Conservation (phyloP, 2,329 filamentous ascomycete species). For the Zymoseptoria tritici region DNA sequence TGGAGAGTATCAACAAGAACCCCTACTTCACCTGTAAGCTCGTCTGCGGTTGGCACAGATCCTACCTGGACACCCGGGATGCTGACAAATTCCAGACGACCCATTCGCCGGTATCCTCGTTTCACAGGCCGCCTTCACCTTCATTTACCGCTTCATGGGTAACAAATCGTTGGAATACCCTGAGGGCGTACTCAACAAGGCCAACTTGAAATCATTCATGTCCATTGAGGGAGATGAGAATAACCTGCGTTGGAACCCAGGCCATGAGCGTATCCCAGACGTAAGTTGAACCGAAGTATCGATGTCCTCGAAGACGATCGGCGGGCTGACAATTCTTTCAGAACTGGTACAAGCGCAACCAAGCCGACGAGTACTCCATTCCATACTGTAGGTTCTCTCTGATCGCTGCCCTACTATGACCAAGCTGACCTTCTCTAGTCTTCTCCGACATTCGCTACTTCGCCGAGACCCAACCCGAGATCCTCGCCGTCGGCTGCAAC, state of each 20-base stretch:
- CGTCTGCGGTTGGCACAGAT: background rate
- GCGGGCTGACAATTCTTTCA: slow-evolving; percentile 27
- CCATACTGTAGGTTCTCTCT: slow-evolving; percentile 17
- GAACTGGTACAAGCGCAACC: slow-evolving; percentile 32
- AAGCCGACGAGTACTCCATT: slow-evolving; percentile 28
- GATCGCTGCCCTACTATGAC: background rate
- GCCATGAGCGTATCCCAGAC: slow-evolving; percentile 37
- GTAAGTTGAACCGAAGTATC: slow-evolving; percentile 18
- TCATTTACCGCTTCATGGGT: slow-evolving; percentile 34
- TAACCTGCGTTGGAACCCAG: slow-evolving; percentile 26
- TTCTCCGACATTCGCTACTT: slow-evolving; percentile 25
- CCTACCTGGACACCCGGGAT: background rate
- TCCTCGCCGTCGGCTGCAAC: slow-evolving; percentile 31
- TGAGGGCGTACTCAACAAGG: slow-evolving; percentile 30
- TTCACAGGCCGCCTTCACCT: slow-evolving; percentile 26
- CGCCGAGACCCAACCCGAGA: slow-evolving; percentile 21
- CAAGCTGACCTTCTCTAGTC: slow-evolving; percentile 14
- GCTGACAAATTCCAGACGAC: slow-evolving; percentile 1
- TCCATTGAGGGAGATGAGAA: slow-evolving; percentile 30
- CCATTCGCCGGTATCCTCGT: slow-evolving; percentile 26
- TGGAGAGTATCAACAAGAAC: slow-evolving; percentile 25
- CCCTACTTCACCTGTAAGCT: slow-evolving; percentile 21
- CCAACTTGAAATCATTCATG: slow-evolving; percentile 35
- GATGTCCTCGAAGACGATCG: too few relatives aligned
- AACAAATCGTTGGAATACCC: slow-evolving; percentile 35